phyloP scores from a whole-genome alignment of 176 grass and related monocot genomes.

The Carex cristatella region DNA sequence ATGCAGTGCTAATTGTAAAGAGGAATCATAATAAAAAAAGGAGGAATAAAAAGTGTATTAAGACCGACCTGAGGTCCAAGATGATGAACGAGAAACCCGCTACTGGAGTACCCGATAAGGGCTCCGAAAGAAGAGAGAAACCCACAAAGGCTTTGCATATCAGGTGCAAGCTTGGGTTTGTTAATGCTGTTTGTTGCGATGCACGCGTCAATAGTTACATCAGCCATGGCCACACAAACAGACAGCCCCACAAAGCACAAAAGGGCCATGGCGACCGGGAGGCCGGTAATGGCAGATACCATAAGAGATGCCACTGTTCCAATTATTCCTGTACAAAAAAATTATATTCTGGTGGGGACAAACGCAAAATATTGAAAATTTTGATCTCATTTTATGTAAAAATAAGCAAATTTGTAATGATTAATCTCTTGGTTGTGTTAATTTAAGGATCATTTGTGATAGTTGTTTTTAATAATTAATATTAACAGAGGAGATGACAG shows the following conservation, averaged over 20 bases:
- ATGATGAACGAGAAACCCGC: slow-evolving; percentile 68
- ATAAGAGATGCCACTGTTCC: slow-evolving; percentile 31
- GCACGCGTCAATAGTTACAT: slow-evolving; percentile 87
- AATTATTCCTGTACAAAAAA: slow-evolving; percentile 53
- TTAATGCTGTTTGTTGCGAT: slow-evolving; percentile 92
- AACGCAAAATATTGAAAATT: not conserved
- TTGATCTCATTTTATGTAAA: no score
- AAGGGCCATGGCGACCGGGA: slow-evolving; percentile 52
- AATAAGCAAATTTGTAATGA: not conserved
- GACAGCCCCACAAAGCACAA: slow-evolving; percentile 66
- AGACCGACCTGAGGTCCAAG: slow-evolving; percentile 61
- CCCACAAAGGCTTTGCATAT: slow-evolving; percentile 83
- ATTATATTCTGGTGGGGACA: not conserved
- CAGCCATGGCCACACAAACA: slow-evolving; percentile 61
- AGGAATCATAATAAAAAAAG: not conserved
- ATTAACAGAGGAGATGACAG: not conserved
- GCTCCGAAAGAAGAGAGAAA: slow-evolving; percentile 73
- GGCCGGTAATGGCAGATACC: slow-evolving; percentile 31
- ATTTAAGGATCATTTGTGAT: not conserved
- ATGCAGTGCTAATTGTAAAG: not conserved
- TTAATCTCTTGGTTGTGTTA: not conserved
- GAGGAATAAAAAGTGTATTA: not conserved
- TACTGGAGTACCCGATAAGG: slow-evolving; percentile 65
- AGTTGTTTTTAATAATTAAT: not conserved
- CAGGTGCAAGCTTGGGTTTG: slow-evolving; percentile 63